phyloP scores from a whole-genome alignment of 2,329 filamentous ascomycete species.

The Nigrospora oryzae region DNA sequence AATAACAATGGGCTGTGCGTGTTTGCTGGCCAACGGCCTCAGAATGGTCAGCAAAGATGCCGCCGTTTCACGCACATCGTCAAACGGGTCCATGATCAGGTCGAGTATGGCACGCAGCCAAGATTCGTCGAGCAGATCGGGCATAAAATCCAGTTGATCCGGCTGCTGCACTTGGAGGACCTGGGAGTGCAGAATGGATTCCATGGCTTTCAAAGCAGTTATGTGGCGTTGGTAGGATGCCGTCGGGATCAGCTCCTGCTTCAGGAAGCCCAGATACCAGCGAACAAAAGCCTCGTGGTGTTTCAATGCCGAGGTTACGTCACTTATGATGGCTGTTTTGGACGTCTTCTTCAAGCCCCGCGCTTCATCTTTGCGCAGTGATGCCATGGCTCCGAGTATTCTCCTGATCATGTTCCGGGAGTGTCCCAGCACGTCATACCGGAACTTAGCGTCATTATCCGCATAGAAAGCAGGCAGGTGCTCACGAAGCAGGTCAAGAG shows the following conservation, averaged over 20 bases:
- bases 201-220: conserved; percentile 64
- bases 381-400: conserved; percentile 57
- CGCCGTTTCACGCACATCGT: conserved; percentile 68
- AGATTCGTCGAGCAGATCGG: conserved; percentile 31
- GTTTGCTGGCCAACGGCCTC: conserved; percentile 24
- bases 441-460: conserved; percentile 78
- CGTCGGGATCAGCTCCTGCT: conserved; percentile 66
- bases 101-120: conserved; percentile 64
- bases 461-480: conserved; percentile 68
- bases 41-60: conserved; percentile 43
- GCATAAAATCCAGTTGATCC: conserved; percentile 28
- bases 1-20: conserved; percentile 4
- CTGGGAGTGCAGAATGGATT: conserved; percentile 53
- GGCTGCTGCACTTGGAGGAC: conserved; percentile 43
- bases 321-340: conserved; percentile 6
- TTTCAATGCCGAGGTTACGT: conserved; percentile 17
- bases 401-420: conserved; percentile 71
- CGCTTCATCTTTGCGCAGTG: conserved; percentile 29
- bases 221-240: conserved; percentile 88
- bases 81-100: conserved; percentile 81
- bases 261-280: conserved; percentile 68
- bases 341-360: conserved; percentile 24
- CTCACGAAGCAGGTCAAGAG: conserved; percentile 53
- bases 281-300: conserved; percentile 57
- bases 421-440: conserved; percentile 70